These are phyloP conservation scores for Aspergillus hancockii DNA, from an alignment of 495 filamentous ascomycete species.

Conservation along the genomic window DNA sequence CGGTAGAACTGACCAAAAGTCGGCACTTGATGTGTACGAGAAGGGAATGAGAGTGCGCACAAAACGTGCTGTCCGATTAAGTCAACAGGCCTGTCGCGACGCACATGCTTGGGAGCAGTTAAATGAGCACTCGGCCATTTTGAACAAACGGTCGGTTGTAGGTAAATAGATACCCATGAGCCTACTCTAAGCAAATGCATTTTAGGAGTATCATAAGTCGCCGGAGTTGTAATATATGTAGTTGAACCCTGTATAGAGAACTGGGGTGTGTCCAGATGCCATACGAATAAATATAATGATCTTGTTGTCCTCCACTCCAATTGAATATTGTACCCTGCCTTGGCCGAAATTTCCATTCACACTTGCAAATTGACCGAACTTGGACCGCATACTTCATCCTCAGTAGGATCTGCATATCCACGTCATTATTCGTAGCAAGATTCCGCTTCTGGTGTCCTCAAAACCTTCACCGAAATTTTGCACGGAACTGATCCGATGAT, in stretches of 20 bases:
- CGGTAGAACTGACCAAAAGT: constrained; percentile 19
- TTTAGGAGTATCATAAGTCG: too few species aligned
- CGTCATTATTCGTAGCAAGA: background rate
- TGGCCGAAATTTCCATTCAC: too few species aligned
- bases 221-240: too few species aligned
- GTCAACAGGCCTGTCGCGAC: constrained; percentile 59
- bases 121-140: constrained; percentile 29
- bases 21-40: constrained; percentile 53
- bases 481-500: background rate
- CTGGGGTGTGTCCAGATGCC: too few species aligned
- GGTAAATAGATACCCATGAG: constrained; percentile 2
- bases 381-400: constrained; percentile 5
- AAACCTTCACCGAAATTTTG: background rate
- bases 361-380: too few species aligned
- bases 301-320: too few species aligned
- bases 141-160: constrained; percentile 24
- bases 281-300: too few species aligned
- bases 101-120: constrained; percentile 54
- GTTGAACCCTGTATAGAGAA: too few species aligned
- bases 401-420: constrained; percentile 1
- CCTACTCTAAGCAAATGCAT: too few species aligned
- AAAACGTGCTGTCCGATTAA: constrained; percentile 52
- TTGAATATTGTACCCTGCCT: too few species aligned
- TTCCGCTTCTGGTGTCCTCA: background rate
- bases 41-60: constrained; percentile 49